Evolutionary conservation across 306 rosid genomes (phyloP), one percentile per base, ranked within the genome.

Genomic region (Vicia sativa): DNA sequence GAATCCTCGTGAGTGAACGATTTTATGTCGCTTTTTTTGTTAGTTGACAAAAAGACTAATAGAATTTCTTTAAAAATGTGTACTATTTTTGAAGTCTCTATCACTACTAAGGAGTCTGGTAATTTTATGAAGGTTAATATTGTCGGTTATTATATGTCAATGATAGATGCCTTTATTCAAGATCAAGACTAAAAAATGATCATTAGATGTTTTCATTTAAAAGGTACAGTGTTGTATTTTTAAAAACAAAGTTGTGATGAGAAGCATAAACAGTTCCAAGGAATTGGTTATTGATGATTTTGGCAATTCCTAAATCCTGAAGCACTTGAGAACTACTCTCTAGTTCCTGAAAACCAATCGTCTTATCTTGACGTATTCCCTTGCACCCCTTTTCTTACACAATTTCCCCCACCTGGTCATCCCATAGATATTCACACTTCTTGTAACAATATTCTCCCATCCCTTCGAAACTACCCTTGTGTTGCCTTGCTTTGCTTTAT

Each of bases 261-360:
- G 42, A 52, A 63, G 44, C 63, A 39, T 62, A 9, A 50, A 60
- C 4, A 23, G 19, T 72, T 71, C 61, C 28, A 8, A 61, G 42
- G 39, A 35, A 29, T 29, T 29, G 18, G n/a, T 19, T 46, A n/a
- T 23, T 62, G 34, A 26, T 23, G 45, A 25, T 11, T 63, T 53
- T 38, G 21, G 38, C 65, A 39, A 52, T 15, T 15, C 56, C 49
- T n/a, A 7, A 44, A 13, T 44, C 18, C 49, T 44, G 49, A 5
- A 62, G 57, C 35, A 63, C 54, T 15, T 37, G 23, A 50, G 14
- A 35, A n/a, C 26, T 13, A 41, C 53, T 50, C 28, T 16, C 26
- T 62, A 23, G 10, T 23, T 37, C 21, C 62, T 21, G 41, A 38
- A 62, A 62, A 6, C 61, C n/a, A 3, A 18, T 14, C 50, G n/a